A percentile compares a stretch with the other conserved stretches of the same genome.
Conservation (phyloP, 495 filamentous ascomycete genomes). For the Tetracladium setigerum region DNA sequence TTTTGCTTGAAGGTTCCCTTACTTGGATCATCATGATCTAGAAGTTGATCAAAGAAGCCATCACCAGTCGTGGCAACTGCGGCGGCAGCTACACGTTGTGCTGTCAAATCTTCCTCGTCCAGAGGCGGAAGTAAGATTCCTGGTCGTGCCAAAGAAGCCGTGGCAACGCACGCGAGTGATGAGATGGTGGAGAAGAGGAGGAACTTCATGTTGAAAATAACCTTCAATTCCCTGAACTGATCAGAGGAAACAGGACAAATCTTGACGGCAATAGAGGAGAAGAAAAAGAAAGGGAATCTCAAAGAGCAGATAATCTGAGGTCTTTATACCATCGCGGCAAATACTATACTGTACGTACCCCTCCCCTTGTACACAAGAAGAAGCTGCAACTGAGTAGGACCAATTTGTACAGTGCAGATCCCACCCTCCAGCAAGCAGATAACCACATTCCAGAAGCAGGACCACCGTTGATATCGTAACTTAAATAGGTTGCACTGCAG, state of each 20-base stretch:
- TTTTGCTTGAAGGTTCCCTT: constrained; percentile 48
- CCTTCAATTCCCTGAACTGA: too few species aligned
- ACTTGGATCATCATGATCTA: constrained; percentile 43
- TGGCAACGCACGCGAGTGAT: constrained; percentile 1
- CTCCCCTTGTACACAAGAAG: too few species aligned
- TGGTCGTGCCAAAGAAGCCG: constrained; percentile 8
- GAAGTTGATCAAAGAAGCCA: constrained; percentile 39
- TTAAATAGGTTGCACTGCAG: too few species aligned
- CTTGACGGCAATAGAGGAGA: not conserved
- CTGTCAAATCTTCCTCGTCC: constrained; percentile 5
- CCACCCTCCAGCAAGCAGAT: too few species aligned
- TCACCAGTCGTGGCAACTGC: constrained; percentile 7
- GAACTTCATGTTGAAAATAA: constrained; percentile 15
- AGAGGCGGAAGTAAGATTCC: constrained; percentile 14
- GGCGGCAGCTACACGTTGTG: not conserved
- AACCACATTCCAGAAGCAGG: too few species aligned
- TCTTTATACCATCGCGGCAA: not conserved
- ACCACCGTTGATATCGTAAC: too few species aligned
- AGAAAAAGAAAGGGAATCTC: not conserved
- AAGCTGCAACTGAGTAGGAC: too few species aligned
- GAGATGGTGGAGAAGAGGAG: constrained; percentile 12
- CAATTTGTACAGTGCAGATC: too few species aligned
- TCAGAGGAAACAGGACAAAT: not conserved
- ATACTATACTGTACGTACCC: too few species aligned
- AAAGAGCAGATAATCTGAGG: not conserved